Conservation (phyloP, 129 eudicot species). For the Smallanthus sonchifolius region DNA sequence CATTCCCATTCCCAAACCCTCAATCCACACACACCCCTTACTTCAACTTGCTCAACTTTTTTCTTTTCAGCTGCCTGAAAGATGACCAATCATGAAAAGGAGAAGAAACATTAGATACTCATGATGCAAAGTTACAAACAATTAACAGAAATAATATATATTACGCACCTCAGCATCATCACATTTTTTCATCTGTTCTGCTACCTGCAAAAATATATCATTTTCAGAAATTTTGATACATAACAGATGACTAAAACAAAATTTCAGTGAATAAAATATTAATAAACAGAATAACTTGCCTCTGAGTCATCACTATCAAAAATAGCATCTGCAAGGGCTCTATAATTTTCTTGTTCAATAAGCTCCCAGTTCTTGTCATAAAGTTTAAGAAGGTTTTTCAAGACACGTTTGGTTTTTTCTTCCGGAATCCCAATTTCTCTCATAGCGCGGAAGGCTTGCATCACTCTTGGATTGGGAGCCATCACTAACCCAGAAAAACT, state of each 20-base stretch:
- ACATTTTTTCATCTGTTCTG: constrained; percentile 35
- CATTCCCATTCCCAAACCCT: background rate
- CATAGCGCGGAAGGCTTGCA: constrained; percentile 76
- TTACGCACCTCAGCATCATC: constrained; percentile 44
- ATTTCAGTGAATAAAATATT: background rate
- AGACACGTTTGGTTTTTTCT: constrained; percentile 58
- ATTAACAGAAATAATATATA: background rate
- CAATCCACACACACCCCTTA: constrained; percentile 8
- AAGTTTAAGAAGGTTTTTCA: constrained; percentile 63
- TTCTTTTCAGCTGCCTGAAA: constrained; percentile 19
- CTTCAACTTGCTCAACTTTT: constrained; percentile 28
- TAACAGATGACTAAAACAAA: background rate
- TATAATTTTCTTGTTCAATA: constrained; percentile 79
- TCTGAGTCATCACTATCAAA: constrained; percentile 53
- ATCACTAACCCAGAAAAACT: constrained; percentile 19
- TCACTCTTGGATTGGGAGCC: constrained; percentile 46
- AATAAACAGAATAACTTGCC: constrained; percentile 25
- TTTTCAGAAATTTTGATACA: constrained; percentile 8
- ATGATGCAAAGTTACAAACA: background rate
- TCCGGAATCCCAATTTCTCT: constrained; percentile 55
- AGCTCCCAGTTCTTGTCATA: constrained; percentile 86
- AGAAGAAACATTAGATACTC: constrained; percentile 6
- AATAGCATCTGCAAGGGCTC: constrained; percentile 90
- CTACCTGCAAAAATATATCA: constrained; percentile 34
- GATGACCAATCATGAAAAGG: constrained; percentile 10